Conservation (phyloP, 352 stramenopile species). For the Plasmopara muralis region DNA sequence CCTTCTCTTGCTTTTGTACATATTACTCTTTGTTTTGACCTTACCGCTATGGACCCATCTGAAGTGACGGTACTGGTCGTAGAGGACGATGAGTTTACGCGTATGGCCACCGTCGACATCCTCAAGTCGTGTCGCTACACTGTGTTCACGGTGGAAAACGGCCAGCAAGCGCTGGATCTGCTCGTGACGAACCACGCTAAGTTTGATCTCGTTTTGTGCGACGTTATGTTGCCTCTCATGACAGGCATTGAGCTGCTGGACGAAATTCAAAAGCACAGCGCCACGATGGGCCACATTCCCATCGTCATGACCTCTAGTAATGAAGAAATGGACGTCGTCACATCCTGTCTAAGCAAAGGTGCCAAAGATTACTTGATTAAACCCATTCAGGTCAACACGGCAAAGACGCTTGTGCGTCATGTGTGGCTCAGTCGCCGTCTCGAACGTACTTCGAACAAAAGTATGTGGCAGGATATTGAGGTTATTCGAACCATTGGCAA, state of each 20-base stretch:
- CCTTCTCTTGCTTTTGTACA: not conserved
- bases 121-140: conserved; percentile 82
- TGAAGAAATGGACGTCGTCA: conserved; percentile 88
- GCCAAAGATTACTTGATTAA: conserved; percentile 90
- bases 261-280: conserved; percentile 64
- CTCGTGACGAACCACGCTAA: conserved; percentile 63
- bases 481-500: conserved; percentile 84
- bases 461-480: conserved; percentile 81
- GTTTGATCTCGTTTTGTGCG: conserved; percentile 85
- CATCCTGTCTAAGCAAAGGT: conserved; percentile 81
- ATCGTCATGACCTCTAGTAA: conserved; percentile 89
- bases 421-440: conserved; percentile 77
- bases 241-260: conserved; percentile 85
- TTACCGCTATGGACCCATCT: conserved; percentile 60
- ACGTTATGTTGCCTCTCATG: conserved; percentile 87
- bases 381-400: conserved; percentile 85
- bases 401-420: conserved; percentile 85
- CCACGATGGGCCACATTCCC: conserved; percentile 69
- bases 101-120: conserved; percentile 85
- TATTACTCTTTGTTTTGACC: not conserved
- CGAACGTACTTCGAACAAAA: conserved; percentile 55
- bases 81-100: conserved; percentile 87
- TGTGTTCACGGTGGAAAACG: conserved; percentile 81
- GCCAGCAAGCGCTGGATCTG: conserved; percentile 63
- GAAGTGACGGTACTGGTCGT: conserved; percentile 87